Evolutionary conservation across 371 early-diverging fungal species (phyloP).

Genomic region (Mucor ambiguus): DNA sequence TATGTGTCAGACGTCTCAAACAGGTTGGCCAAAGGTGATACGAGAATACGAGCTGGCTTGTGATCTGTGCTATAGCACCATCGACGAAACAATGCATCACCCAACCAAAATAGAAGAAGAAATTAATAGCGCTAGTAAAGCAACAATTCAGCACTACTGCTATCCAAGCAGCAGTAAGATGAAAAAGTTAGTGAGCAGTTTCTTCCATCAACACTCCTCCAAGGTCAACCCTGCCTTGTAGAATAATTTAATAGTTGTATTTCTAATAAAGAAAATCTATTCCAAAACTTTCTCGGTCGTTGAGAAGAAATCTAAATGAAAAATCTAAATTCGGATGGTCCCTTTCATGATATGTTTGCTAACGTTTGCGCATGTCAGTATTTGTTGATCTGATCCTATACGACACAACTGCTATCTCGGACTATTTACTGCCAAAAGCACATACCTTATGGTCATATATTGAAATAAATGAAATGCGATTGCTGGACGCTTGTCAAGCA

Average conservation of each 20-base stretch:
- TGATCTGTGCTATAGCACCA: constrained; percentile 11
- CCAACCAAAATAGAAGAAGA: neutral
- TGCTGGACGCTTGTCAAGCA: neutral
- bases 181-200: constrained; percentile 2
- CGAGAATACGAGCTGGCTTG: constrained; percentile 10
- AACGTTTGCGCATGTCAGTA: neutral
- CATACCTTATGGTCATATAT: neutral
- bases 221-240: constrained; percentile 1
- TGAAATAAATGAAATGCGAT: neutral
- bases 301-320: neutral
- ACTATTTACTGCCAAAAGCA: neutral
- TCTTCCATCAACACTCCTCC: constrained; percentile 10
- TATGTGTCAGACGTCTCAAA: constrained; percentile 18
- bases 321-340: neutral
- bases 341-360: neutral
- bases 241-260: constrained; percentile 6
- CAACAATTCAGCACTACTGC: neutral
- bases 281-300: neutral
- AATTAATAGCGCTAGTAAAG: neutral
- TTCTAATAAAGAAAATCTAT: constrained; percentile 8
- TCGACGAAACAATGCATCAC: neutral
- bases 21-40: constrained; percentile 18
- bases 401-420: neutral
- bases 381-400: neutral
- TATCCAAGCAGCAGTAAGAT: constrained; percentile 1